A percentile compares a stretch with the other conserved stretches of the same genome.
Evolutionary conservation across 2,329 filamentous ascomycete genomes (phyloP).

Genomic region (Tolypocladium tropicale): DNA sequence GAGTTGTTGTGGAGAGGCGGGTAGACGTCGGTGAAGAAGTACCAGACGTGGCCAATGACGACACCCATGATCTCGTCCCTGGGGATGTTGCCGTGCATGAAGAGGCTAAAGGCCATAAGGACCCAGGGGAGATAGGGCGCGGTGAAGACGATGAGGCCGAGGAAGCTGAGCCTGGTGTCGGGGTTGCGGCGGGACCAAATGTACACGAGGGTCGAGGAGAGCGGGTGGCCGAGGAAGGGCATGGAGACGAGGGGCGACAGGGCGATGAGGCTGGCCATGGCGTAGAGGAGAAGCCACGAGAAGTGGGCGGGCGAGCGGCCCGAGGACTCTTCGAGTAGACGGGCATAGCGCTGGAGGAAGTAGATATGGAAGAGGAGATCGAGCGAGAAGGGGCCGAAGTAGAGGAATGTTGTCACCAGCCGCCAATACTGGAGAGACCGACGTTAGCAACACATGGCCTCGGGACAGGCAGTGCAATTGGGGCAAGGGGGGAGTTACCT

Average conservation of each 20-base stretch:
- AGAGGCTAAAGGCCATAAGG: conserved; percentile 79
- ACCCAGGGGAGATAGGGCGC: conserved; percentile 96
- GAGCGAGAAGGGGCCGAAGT: conserved; percentile 89
- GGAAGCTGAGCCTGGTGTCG: conserved; percentile 77
- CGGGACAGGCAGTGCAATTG: background rate
- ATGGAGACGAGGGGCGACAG: conserved; percentile 83
- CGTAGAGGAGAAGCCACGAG: conserved; percentile 86
- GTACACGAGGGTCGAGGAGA: conserved; percentile 90
- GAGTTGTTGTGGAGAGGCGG: conserved; percentile 79
- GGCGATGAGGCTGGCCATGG: conserved; percentile 65
- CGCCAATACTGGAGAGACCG: conserved; percentile 79
- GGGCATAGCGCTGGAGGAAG: conserved; percentile 93
- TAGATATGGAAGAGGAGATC: conserved; percentile 97
- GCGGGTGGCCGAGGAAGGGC: conserved; percentile 85
- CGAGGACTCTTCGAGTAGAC: conserved; percentile 90
- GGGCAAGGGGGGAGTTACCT: conserved; percentile 44
- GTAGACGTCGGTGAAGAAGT: conserved; percentile 96
- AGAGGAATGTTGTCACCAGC: conserved; percentile 90
- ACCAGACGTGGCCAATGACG: conserved; percentile 91
- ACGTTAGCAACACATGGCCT: background rate
- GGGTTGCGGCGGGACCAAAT: conserved; percentile 97
- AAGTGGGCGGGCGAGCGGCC: conserved; percentile 86
- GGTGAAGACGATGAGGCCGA: conserved; percentile 83
- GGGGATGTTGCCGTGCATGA: conserved; percentile 82
- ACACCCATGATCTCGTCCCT: conserved; percentile 96